A percentile compares a stretch with the other conserved stretches of the same genome.
phyloP scores from a whole-genome alignment of 2,329 filamentous ascomycete genomes.

The Claviceps sorghi region DNA sequence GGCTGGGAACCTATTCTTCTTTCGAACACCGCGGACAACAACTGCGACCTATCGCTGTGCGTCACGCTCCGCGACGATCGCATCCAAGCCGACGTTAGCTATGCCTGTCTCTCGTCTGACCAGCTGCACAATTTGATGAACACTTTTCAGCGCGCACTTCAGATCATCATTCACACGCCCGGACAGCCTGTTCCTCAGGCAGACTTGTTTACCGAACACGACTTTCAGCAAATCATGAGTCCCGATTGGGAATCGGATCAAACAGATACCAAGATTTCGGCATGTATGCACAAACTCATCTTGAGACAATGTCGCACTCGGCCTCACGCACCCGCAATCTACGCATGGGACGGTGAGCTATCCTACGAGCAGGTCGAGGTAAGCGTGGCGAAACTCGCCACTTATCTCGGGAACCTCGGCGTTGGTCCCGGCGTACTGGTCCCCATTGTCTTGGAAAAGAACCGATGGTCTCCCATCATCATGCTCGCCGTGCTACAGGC shows the following conservation, averaged over 20 bases:
- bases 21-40: constrained; percentile 12
- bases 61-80: constrained; percentile 26
- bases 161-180: constrained; percentile 28
- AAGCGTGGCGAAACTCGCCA: constrained; percentile 23
- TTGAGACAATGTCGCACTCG: constrained; percentile 23
- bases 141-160: constrained; percentile 38
- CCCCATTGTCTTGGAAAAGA: constrained; percentile 56
- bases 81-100: constrained; percentile 29
- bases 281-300: constrained; percentile 31
- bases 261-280: constrained; percentile 24
- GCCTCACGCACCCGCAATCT: constrained; percentile 26
- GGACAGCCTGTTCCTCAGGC: constrained; percentile 28
- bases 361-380: constrained; percentile 26
- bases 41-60: constrained; percentile 32
- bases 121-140: constrained; percentile 34
- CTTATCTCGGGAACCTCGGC: constrained; percentile 34
- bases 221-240: constrained; percentile 37
- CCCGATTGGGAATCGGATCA: constrained; percentile 33
- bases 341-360: constrained; percentile 30
- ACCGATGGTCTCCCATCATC: constrained; percentile 49
- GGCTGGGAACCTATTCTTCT: constrained; percentile 7
- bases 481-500: constrained; percentile 55
- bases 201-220: constrained; percentile 40
- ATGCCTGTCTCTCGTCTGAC: constrained; percentile 25
- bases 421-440: constrained; percentile 41